These are phyloP conservation scores for Lentinula raphanica DNA, from an alignment of 768 basidiomycete genomes.

Conservation along the genomic window DNA sequence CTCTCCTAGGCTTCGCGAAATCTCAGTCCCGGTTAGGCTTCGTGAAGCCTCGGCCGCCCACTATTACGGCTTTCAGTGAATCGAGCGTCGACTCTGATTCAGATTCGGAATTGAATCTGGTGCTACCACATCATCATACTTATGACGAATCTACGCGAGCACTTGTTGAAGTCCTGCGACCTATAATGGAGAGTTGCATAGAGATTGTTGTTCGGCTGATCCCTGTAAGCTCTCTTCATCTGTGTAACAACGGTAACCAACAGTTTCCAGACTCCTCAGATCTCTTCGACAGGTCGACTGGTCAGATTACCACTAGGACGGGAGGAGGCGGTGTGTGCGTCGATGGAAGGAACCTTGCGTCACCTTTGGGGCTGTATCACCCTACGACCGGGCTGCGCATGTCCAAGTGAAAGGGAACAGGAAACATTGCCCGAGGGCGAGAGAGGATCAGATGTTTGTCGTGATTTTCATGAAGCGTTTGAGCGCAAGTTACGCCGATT, in stretches of 20 bases:
- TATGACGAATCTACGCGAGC: not conserved
- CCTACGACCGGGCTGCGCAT: conserved; percentile 1
- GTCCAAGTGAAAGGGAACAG: not conserved
- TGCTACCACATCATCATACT: not conserved
- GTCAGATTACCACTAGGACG: not conserved
- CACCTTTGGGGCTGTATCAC: conserved; percentile 3
- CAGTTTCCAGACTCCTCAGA: not conserved
- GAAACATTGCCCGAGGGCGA: not conserved
- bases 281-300: not conserved
- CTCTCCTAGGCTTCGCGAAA: conserved; percentile 1
- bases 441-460: conserved; percentile 1
- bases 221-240: not conserved
- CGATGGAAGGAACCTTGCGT: not conserved
- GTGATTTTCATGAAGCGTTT: conserved; percentile 5
- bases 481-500: conserved; percentile 1
- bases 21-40: not conserved
- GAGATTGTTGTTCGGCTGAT: conserved; percentile 1
- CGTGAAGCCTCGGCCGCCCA: not conserved
- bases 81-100: not conserved
- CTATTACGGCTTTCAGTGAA: not conserved
- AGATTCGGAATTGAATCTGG: not conserved
- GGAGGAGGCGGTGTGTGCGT: not conserved
- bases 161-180: not conserved
- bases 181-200: conserved; percentile 3
- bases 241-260: not conserved